A percentile compares a stretch with the other conserved stretches of the same genome.
phyloP scores from a whole-genome alignment of 805 yeast genomes.

The Zygosaccharomyces bailii region DNA sequence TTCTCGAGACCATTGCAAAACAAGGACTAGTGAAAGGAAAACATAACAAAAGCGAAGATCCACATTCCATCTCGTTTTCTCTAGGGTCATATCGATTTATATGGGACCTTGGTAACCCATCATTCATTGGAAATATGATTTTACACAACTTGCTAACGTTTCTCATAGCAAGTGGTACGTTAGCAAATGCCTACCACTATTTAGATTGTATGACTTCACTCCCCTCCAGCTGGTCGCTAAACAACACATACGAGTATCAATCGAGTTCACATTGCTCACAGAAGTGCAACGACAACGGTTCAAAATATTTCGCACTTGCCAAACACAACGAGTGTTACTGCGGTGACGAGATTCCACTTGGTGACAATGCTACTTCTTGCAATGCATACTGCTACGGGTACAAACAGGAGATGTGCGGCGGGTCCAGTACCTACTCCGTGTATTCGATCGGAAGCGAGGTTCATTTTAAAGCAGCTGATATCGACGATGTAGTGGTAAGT shows the following conservation, averaged over 20 bases:
- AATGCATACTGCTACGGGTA: slow-evolving; percentile 53
- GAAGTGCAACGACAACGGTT: slow-evolving; percentile 21
- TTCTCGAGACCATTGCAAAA: slow-evolving; percentile 8
- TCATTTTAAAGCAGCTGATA: neutral
- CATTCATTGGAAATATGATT: neutral
- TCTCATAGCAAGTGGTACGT: slow-evolving; percentile 6
- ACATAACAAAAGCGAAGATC: neutral
- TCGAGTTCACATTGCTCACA: slow-evolving; percentile 28
- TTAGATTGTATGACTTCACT: slow-evolving; percentile 30
- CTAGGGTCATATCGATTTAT: neutral
- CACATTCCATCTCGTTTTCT: neutral
- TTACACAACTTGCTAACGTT: slow-evolving; percentile 5
- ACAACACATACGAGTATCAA: slow-evolving; percentile 27
- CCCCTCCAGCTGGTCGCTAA: slow-evolving; percentile 30
- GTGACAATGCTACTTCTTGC: slow-evolving; percentile 24
- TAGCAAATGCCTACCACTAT: slow-evolving; percentile 17
- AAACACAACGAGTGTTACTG: slow-evolving; percentile 34
- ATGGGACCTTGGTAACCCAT: neutral
- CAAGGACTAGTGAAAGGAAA: slow-evolving; percentile 1
- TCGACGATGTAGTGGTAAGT: neutral
- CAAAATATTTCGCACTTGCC: slow-evolving; percentile 31
- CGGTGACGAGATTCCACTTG: slow-evolving; percentile 27
- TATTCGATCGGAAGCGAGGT: slow-evolving; percentile 24
- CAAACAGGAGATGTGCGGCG: slow-evolving; percentile 60
- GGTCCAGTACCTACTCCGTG: slow-evolving; percentile 46